Base-by-base conservation (phyloP, 1,284 basidiomycete genomes). In the Retiboletus flavoniger region DNA sequence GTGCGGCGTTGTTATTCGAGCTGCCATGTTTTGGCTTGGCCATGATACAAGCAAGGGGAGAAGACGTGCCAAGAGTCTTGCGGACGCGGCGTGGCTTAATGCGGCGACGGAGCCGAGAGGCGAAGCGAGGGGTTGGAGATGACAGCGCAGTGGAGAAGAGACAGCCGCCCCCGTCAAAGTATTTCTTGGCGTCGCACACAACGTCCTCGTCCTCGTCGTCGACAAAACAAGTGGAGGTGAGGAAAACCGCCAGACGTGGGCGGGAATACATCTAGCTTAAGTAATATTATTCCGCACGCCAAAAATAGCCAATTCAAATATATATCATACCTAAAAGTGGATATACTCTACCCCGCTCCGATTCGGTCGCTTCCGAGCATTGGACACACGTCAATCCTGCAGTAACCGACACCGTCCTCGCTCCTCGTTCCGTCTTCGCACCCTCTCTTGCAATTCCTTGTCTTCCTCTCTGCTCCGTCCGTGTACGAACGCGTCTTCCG, bases 401-500 rank as follows among this genome's bases (percentile, higher is more conserved):
- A 72, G 61, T 66, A 71, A 72, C 58, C 70, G 66, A 62, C 77
- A 74, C 56, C 75, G 74, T 61, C 72, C 71, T 62, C 84, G 76
- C 57, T 84, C 83, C 61, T 83, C 82, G 57, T 78, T 75, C 44
- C 78, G 75, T 53, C 63, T 66, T 38, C 70, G 69, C n/a, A 75
- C 83, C 55, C 79, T 72, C 53, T 73, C 73, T 54, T 62, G 47
- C 65, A 85, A 63, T 56, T 63, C 70, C 63, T 61, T 70, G 58
- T 70, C 68, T 41, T 77, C 77, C 43, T 74, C 78, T 24, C 36
- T 51, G 21, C 67, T 57, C 56, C 74, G 67, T 50, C 61, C 38
- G 35, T 79, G 77, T 68, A 72, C 73, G 24, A 83, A 47, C 39
- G 70, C 62, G 41, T 87, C 85, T 65, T 86, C 86, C 14, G 73